Evolutionary conservation across 805 yeast genomes (phyloP).

Genomic region (Nakazawaea holstii): DNA sequence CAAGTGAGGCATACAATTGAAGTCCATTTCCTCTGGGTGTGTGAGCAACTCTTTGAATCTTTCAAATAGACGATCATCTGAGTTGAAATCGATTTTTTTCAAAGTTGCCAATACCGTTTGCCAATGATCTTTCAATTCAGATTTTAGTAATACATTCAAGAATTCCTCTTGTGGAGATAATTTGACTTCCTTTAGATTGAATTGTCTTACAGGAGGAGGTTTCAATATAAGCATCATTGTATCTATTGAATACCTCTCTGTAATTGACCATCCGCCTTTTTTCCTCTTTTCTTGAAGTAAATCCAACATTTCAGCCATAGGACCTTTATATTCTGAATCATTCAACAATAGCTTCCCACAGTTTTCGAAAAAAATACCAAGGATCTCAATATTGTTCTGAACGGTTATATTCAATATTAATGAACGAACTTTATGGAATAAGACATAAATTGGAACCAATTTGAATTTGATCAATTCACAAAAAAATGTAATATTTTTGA

Average conservation of each 20-base stretch:
- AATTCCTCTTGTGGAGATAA: slow-evolving; percentile 41
- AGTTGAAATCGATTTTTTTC: slow-evolving; percentile 32
- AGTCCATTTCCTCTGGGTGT: slow-evolving; percentile 56
- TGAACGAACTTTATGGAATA: slow-evolving; percentile 67
- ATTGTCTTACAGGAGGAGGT: slow-evolving; percentile 43
- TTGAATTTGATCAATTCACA: slow-evolving; percentile 74
- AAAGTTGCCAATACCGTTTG: slow-evolving; percentile 31
- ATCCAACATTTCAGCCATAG: slow-evolving; percentile 60
- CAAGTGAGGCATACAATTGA: slow-evolving; percentile 45
- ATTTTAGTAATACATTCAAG: slow-evolving; percentile 42
- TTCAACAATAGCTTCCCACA: slow-evolving; percentile 63
- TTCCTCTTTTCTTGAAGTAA: slow-evolving; percentile 46
- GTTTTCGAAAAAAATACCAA: slow-evolving; percentile 66
- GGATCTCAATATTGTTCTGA: slow-evolving; percentile 60
- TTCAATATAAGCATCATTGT: slow-evolving; percentile 48
- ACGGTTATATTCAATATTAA: slow-evolving; percentile 46
- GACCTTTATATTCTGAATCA: slow-evolving; percentile 47
- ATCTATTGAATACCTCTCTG: slow-evolving; percentile 54
- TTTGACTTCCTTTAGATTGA: slow-evolving; percentile 19
- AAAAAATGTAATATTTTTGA: slow-evolving; percentile 56
- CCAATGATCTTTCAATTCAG: slow-evolving; percentile 36
- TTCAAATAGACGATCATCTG: slow-evolving; percentile 27
- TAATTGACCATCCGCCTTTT: slow-evolving; percentile 42
- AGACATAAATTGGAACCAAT: slow-evolving; percentile 62
- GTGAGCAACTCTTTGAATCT: slow-evolving; percentile 38